These are phyloP conservation scores for Oryza meridionalis DNA, from an alignment of 176 grass and related monocot genomes.

Conservation along the genomic window DNA sequence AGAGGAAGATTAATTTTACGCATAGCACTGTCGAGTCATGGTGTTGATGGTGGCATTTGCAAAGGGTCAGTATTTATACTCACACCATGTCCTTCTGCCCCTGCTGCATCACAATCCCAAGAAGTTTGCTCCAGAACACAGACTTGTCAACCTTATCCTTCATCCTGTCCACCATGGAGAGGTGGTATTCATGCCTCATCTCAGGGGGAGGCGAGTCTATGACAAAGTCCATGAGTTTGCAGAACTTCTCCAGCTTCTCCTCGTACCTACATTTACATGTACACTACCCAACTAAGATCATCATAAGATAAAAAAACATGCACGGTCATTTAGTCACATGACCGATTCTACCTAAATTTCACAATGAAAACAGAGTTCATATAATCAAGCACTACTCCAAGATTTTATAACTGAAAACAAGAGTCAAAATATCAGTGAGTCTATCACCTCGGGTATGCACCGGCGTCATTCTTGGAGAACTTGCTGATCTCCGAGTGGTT, in stretches of 20 bases:
- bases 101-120: conserved; percentile 59
- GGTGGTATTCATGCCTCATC: conserved; percentile 48
- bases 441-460: conserved; percentile 69
- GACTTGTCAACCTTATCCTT: conserved; percentile 84
- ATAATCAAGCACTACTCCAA: background rate
- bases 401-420: background rate
- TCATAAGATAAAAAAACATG: background rate
- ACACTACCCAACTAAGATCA: conserved; percentile 1
- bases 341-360: background rate
- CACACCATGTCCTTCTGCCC: conserved; percentile 94
- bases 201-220: conserved; percentile 82
- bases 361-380: background rate
- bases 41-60: background rate
- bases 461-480: conserved; percentile 87
- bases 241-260: conserved; percentile 79
- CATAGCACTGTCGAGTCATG: background rate
- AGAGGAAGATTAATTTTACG: background rate
- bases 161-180: conserved; percentile 64
- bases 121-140: conserved; percentile 73
- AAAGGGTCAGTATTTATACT: conserved; percentile 44
- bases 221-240: conserved; percentile 92
- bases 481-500: conserved; percentile 86
- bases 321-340: background rate
- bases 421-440: background rate
- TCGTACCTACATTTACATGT: conserved; percentile 67